Evolutionary conservation across 768 basidiomycete species (phyloP).

Genomic region (Mrakia hoshinonis): DNA sequence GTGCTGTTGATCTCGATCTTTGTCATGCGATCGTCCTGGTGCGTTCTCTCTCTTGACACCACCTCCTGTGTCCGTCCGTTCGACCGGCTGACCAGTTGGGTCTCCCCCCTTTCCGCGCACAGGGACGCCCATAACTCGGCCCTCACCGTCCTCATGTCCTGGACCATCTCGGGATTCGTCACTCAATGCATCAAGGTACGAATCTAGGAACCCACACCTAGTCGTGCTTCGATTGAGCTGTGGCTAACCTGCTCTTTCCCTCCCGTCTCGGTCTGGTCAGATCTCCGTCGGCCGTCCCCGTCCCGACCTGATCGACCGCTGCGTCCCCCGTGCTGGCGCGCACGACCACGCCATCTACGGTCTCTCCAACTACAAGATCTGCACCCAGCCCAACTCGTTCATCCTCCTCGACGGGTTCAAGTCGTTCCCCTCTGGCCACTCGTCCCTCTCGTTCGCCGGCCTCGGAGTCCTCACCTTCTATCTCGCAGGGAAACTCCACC

Average conservation of each 20-base stretch:
- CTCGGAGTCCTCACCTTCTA: constrained; percentile 82
- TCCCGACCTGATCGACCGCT: constrained; percentile 53
- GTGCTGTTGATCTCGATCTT: constrained; percentile 61
- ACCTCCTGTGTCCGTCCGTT: constrained; percentile 36
- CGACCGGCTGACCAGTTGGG: constrained; percentile 39
- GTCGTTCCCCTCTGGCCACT: constrained; percentile 32
- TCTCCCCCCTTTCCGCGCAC: constrained; percentile 45
- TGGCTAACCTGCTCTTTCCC: neutral
- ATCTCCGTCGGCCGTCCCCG: constrained; percentile 71
- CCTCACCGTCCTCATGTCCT: constrained; percentile 31
- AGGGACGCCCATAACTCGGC: constrained; percentile 47
- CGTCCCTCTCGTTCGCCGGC: constrained; percentile 79
- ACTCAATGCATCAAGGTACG: constrained; percentile 68
- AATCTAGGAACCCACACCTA: too few species aligned
- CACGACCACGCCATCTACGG: constrained; percentile 59
- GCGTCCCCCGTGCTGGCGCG: constrained; percentile 58
- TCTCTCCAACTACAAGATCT: constrained; percentile 64
- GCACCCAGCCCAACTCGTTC: constrained; percentile 57
- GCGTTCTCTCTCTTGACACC: constrained; percentile 55
- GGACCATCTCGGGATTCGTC: constrained; percentile 65
- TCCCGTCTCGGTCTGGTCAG: constrained; percentile 24
- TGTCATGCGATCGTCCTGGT: constrained; percentile 79
- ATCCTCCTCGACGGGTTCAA: constrained; percentile 75
- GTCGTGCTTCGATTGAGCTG: too few species aligned
- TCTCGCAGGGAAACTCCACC: constrained; percentile 80